phyloP scores from a whole-genome alignment of 306 rosid genomes.

The Sicyos baderoa region DNA sequence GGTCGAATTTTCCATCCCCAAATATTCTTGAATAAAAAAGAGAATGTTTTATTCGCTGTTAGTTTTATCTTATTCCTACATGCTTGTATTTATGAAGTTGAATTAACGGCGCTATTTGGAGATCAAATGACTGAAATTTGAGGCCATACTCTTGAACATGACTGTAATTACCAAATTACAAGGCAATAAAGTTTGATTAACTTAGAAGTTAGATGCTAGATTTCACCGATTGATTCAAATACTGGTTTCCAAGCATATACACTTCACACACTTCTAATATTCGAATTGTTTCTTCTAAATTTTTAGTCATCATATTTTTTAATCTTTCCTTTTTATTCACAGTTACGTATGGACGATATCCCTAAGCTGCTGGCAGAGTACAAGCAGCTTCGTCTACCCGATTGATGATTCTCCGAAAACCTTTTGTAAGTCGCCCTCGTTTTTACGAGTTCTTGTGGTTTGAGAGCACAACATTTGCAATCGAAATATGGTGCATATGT shows the following conservation, averaged over 20 bases:
- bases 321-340: conserved; percentile 14
- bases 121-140: neutral
- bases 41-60: neutral
- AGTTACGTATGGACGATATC: conserved; percentile 84
- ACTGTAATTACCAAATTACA: neutral
- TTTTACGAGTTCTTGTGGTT: neutral
- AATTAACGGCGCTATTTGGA: neutral
- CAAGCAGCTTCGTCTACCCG: conserved; percentile 37
- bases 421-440: neutral
- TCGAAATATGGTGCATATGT: neutral
- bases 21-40: no score
- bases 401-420: conserved; percentile 12
- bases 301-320: neutral
- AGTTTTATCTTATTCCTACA: neutral
- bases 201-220: neutral
- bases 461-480: conserved; percentile 3
- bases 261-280: neutral
- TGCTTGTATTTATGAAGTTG: neutral
- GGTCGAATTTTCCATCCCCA: no score
- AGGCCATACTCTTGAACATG: neutral
- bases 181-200: neutral
- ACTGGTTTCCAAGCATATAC: neutral
- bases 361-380: conserved; percentile 72
- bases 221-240: neutral
- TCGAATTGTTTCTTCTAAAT: neutral